Evolutionary conservation across 495 filamentous ascomycete genomes (phyloP).

Genomic region (Neurospora sp.): DNA sequence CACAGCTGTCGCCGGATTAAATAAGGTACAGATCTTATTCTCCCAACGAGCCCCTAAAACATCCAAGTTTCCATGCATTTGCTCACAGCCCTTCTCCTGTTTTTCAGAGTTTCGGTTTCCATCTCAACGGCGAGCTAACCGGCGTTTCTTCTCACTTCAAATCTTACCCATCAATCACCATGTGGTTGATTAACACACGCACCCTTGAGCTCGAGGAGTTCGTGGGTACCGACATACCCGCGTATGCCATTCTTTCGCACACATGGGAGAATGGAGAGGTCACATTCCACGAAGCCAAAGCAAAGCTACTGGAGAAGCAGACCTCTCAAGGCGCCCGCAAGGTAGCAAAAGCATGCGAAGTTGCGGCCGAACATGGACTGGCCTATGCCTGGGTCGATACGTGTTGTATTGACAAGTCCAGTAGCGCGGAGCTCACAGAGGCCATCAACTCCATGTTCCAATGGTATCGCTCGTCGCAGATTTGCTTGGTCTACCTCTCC

Average conservation of each 20-base stretch:
- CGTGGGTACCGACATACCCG: conserved; percentile 14
- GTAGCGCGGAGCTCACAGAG: conserved; percentile 20
- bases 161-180: conserved; percentile 1
- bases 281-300: conserved; percentile 5
- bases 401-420: conserved; percentile 24
- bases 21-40: neutral
- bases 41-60: neutral
- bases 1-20: neutral
- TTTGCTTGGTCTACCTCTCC: conserved; percentile 25
- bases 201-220: conserved; percentile 28
- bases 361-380: conserved; percentile 1
- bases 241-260: conserved; percentile 38
- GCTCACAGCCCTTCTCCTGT: neutral
- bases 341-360: conserved; percentile 3
- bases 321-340: neutral
- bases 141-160: neutral
- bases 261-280: conserved; percentile 32
- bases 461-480: conserved; percentile 21
- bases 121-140: neutral
- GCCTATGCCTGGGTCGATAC: conserved; percentile 23
- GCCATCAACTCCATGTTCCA: conserved; percentile 32
- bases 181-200: conserved; percentile 30
- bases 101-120: neutral
- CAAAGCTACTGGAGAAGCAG: neutral
- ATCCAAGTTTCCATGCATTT: neutral